phyloP scores from a whole-genome alignment of 768 basidiomycete genomes.

The Phylloporus sp. region DNA sequence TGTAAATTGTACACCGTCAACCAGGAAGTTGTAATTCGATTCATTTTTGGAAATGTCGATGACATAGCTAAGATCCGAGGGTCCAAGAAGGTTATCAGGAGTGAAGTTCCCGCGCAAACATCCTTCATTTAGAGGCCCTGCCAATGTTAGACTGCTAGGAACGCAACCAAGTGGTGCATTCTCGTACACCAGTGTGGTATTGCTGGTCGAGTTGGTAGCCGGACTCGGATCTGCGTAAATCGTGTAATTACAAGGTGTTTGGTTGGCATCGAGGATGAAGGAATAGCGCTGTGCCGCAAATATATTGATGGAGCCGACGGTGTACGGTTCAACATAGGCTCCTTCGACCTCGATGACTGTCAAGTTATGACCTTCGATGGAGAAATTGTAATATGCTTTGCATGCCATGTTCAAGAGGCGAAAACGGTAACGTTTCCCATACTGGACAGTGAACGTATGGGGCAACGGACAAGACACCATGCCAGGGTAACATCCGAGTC shows the following conservation, averaged over 20 bases:
- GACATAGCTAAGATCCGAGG: conserved; percentile 16
- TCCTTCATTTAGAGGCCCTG: background rate
- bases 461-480: conserved; percentile 16
- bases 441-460: conserved; percentile 30
- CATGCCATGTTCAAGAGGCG: conserved; percentile 36
- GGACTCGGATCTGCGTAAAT: conserved; percentile 1
- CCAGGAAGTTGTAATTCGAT: conserved; percentile 9
- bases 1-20: conserved; percentile 12
- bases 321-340: conserved; percentile 35
- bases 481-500: conserved; percentile 33
- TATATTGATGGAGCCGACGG: conserved; percentile 36
- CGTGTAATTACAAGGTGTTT: conserved; percentile 40
- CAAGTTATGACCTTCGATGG: conserved; percentile 23
- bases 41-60: conserved; percentile 13
- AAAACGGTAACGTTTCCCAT: conserved; percentile 36
- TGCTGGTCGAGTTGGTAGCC: conserved; percentile 4
- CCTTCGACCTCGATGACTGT: conserved; percentile 44
- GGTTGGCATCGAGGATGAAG: conserved; percentile 40
- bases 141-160: background rate
- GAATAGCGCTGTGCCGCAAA: conserved; percentile 45
- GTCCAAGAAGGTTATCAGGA: background rate
- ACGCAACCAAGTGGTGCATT: too few relatives aligned
- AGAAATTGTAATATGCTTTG: conserved; percentile 27
- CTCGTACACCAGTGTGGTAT: conserved; percentile 13
- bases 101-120: background rate